Conservation (phyloP, 2,329 filamentous ascomycete genomes). For the Zymoseptoria ardabiliae region DNA sequence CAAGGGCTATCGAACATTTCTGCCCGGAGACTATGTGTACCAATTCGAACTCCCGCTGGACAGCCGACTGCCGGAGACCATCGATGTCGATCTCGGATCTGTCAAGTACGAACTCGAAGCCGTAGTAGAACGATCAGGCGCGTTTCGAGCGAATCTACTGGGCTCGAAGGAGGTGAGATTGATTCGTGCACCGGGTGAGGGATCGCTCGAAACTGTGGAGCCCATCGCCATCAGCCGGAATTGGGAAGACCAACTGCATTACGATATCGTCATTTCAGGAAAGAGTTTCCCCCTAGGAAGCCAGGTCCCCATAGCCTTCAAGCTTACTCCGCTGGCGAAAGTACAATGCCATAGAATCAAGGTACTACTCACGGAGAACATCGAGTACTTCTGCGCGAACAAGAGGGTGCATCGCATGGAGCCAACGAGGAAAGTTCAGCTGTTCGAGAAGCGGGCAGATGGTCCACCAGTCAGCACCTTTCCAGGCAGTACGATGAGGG, state of each 20-base stretch:
- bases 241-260: constrained; percentile 92
- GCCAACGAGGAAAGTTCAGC: constrained; percentile 70
- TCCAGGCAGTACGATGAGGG: constrained; percentile 65
- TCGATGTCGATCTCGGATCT: constrained; percentile 75
- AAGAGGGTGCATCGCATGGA: constrained; percentile 79
- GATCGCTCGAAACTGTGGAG: constrained; percentile 83
- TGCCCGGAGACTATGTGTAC: constrained; percentile 64
- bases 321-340: constrained; percentile 84
- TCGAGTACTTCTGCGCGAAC: constrained; percentile 85
- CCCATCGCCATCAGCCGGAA: constrained; percentile 88
- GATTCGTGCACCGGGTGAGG: constrained; percentile 77
- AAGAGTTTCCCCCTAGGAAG: constrained; percentile 88
- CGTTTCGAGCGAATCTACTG: constrained; percentile 81
- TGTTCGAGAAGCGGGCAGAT: constrained; percentile 84
- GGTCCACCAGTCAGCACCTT: constrained; percentile 66
- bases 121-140: constrained; percentile 74
- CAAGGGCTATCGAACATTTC: constrained; percentile 81
- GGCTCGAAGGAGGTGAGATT: constrained; percentile 76
- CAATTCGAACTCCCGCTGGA: constrained; percentile 81
- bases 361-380: constrained; percentile 81
- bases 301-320: constrained; percentile 87
- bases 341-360: constrained; percentile 90
- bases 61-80: constrained; percentile 71
- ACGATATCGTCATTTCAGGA: constrained; percentile 92
- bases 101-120: constrained; percentile 86